A percentile compares a stretch with the other conserved stretches of the same genome.
phyloP scores from a whole-genome alignment of 306 rosid species.

The Quillaja saponaria region DNA sequence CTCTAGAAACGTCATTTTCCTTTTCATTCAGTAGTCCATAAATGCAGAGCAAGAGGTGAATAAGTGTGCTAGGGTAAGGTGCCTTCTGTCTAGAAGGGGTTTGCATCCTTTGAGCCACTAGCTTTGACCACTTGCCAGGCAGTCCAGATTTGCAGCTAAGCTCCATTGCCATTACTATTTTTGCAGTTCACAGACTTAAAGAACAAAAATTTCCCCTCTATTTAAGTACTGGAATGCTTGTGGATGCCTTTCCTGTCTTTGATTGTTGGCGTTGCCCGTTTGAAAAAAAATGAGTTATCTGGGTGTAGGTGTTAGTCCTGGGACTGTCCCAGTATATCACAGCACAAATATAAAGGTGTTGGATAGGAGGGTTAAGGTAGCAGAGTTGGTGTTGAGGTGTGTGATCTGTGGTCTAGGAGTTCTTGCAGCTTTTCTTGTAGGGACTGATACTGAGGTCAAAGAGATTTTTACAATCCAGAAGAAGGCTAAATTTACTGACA shows the following conservation, averaged over 20 bases:
- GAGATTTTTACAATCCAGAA: constrained; percentile 65
- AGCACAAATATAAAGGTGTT: constrained; percentile 45
- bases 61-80: constrained; percentile 19
- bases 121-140: constrained; percentile 55
- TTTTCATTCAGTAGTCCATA: constrained; percentile 23
- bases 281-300: constrained; percentile 58
- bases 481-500: constrained; percentile 71
- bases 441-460: constrained; percentile 73
- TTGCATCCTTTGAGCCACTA: constrained; percentile 36
- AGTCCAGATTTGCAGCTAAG: constrained; percentile 20
- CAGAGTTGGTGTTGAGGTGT: constrained; percentile 71
- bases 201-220: constrained; percentile 12
- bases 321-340: constrained; percentile 66
- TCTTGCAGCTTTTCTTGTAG: constrained; percentile 74
- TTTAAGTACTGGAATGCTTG: constrained; percentile 26
- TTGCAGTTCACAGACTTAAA: constrained; percentile 1
- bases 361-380: constrained; percentile 59
- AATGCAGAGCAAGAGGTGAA: constrained; percentile 47
- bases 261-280: constrained; percentile 7
- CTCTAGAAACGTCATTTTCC: constrained; percentile 33
- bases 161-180: constrained; percentile 30
- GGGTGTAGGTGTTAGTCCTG: constrained; percentile 85
- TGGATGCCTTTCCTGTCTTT: constrained; percentile 8
- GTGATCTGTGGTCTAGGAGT: constrained; percentile 61
- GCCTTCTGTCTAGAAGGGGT: constrained; percentile 18